These are phyloP conservation scores for Collybia nuda DNA, from an alignment of 768 basidiomycete genomes.

Conservation along the genomic window DNA sequence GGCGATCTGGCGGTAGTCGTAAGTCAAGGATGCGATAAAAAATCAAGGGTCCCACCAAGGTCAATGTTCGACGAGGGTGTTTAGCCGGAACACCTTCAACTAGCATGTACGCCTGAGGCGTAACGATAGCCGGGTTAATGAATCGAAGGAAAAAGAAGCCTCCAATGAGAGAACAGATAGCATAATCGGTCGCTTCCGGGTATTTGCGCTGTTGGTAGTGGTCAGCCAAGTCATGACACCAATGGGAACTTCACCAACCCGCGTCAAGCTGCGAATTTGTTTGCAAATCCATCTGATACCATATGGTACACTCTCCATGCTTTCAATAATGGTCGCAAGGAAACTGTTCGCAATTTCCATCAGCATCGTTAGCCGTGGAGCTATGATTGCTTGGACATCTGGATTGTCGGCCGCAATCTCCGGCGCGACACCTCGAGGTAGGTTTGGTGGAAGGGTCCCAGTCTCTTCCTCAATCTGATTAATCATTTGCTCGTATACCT, in stretches of 20 bases:
- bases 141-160: conserved; percentile 99
- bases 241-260: conserved; percentile 52
- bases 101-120: conserved; percentile 99
- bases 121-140: conserved; percentile 99
- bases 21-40: conserved; percentile 4
- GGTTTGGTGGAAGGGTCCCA: conserved; percentile 84
- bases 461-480: conserved; percentile 98
- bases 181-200: conserved; percentile 97
- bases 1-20: conserved; percentile 66
- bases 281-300: conserved; percentile 99
- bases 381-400: conserved; percentile 98
- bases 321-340: conserved; percentile 95
- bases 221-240: conserved; percentile 1
- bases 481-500: conserved; percentile 99
- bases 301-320: conserved; percentile 97
- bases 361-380: conserved; percentile 94
- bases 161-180: conserved; percentile 97
- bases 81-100: conserved; percentile 98
- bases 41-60: conserved; percentile 47
- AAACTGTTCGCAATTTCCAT: conserved; percentile 99
- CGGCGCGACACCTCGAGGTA: conserved; percentile 91
- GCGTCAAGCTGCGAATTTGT: conserved; percentile 94
- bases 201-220: conserved; percentile 83
- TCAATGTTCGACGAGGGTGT: conserved; percentile 94
- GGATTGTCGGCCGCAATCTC: conserved; percentile 92